phyloP scores from a whole-genome alignment of 495 filamentous ascomycete genomes.

The Hamigera avellanea region DNA sequence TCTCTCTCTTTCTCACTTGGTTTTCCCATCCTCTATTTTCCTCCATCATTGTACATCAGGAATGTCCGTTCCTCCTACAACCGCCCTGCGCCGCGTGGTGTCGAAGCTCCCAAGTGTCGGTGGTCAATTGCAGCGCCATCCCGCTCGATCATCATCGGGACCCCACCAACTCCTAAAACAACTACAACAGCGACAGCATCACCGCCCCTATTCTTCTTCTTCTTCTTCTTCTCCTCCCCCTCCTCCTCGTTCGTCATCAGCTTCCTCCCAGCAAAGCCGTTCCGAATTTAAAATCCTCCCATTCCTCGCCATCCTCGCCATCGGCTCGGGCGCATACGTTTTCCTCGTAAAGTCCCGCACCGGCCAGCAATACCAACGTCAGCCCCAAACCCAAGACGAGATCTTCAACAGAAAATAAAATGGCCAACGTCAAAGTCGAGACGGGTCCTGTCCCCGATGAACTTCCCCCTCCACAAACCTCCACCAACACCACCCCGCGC shows the following conservation, averaged over 20 bases:
- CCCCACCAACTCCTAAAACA: too few relatives aligned
- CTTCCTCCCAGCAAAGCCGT: constrained; percentile 20
- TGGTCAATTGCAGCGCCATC: neutral
- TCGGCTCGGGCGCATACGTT: constrained; percentile 48
- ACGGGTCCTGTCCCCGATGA: constrained; percentile 5
- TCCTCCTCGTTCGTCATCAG: constrained; percentile 1
- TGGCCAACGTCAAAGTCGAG: constrained; percentile 9
- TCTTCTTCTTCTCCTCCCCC: constrained; percentile 4
- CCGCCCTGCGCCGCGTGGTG: neutral
- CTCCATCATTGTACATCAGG: neutral
- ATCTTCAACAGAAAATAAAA: constrained; percentile 6
- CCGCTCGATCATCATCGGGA: neutral
- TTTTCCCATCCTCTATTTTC: neutral
- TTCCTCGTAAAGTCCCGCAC: constrained; percentile 50
- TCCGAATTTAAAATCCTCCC: constrained; percentile 53
- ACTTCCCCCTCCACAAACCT: constrained; percentile 26
- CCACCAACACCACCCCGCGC: constrained; percentile 48
- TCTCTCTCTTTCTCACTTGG: neutral
- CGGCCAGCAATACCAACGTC: constrained; percentile 10
- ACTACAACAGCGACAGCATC: constrained; percentile 6
- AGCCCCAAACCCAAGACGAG: constrained; percentile 3
- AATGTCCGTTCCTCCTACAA: neutral
- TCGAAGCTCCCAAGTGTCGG: neutral
- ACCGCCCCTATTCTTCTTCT: constrained; percentile 1
- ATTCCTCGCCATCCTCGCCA: constrained; percentile 46